Base-by-base conservation (phyloP, 1,284 basidiomycete species). In the Ceratorhiza oryzae-sativae region DNA sequence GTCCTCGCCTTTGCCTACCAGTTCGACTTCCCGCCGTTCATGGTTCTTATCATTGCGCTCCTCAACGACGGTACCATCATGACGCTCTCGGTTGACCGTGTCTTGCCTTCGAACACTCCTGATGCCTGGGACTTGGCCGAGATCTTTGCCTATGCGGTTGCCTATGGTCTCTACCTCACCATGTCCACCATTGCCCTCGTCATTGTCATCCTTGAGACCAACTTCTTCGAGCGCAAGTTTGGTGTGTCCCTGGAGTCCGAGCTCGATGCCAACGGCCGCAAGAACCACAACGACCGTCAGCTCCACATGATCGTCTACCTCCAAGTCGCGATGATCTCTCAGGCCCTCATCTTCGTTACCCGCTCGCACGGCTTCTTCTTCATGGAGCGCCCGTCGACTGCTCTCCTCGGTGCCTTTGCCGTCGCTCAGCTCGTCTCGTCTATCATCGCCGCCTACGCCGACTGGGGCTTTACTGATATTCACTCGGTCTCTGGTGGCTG, bases 51-150 rank as follows among this genome's bases (percentile, higher is more conserved):
- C 82, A 97, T 98, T 77, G 95, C 96, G 74, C 87, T 98, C 67
- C 85, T 98, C 77, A 98, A 98, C 83, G 96, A 98, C 81, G 96
- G 96, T 82, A 97, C 96, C 77, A 97, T 98, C 87, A 98, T 98
- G 95, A 98, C 96, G 12, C 87, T 98, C 76, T 97, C 95, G 34
- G 92, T 98, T 74, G 96, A 98, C 82, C 94, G 96, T 82, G 96
- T 98, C 75, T 83, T 98, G 78, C 96, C 96, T 59, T 95, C 93
- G 62, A 91, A 86, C 82, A 91, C 91, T 39, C 94, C 94, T 3
- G 95, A 98, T 82, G 91, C 91, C 78, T 98, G 96, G 96, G 95
- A 98, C 81, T 83, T 98, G 76, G 88, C 91, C 34, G 96, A 98
- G 85, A 98, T 98, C 79, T 98, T 97, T 86, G 87, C 93, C 48